These are phyloP conservation scores for Odontarrhena argentea DNA, from an alignment of 345 rosid species.

Conservation along the genomic window DNA sequence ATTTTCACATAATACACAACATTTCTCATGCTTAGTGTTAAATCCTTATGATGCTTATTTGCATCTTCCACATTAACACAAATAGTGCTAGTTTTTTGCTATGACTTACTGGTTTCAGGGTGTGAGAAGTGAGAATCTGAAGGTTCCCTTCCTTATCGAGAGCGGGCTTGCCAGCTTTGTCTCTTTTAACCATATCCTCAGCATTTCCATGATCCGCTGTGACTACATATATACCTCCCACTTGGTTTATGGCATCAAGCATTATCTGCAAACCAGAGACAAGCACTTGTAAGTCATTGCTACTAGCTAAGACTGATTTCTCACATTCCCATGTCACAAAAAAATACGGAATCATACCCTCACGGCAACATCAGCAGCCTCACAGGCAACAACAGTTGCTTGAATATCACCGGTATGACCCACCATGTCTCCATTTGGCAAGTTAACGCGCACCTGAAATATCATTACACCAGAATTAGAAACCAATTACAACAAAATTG, in stretches of 20 bases:
- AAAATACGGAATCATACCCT: conserved; percentile 51
- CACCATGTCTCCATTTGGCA: conserved; percentile 96
- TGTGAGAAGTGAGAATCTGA: conserved; percentile 97
- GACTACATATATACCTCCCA: conserved; percentile 86
- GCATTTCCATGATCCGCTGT: conserved; percentile 99
- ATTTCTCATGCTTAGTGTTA: neutral
- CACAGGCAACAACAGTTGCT: conserved; percentile 87
- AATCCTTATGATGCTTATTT: conserved; percentile 4
- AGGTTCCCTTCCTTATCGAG: conserved; percentile 74
- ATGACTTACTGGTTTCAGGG: conserved; percentile 79
- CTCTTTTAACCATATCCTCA: conserved; percentile 98
- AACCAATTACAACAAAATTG: neutral
- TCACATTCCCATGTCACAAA: neutral
- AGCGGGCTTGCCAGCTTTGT: conserved; percentile 76
- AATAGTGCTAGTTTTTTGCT: neutral
- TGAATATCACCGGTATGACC: conserved; percentile 94
- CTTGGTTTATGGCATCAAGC: conserved; percentile 76
- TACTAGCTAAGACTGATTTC: neutral
- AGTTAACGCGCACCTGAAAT: conserved; percentile 78
- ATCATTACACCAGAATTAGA: conserved; percentile 13
- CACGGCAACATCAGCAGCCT: conserved; percentile 89
- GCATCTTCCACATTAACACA: neutral
- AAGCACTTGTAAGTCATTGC: conserved; percentile 6
- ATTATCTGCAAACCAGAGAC: conserved; percentile 61
- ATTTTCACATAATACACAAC: neutral